Base-by-base conservation (phyloP, 257 asterid species). In the Jasminum sambac region DNA sequence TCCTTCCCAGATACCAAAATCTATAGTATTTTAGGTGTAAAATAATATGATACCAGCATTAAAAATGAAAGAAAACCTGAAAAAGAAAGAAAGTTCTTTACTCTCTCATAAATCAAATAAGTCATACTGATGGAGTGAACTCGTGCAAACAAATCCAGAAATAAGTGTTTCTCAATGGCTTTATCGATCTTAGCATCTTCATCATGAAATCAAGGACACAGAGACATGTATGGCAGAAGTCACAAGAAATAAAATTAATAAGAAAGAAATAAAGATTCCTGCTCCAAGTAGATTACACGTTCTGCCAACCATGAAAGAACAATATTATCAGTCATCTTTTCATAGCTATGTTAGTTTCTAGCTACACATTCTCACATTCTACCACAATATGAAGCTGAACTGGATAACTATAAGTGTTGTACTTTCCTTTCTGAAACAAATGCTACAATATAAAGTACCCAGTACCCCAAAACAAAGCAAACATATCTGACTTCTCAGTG, bases 1-100 rank as follows among this genome's bases (percentile, higher is more conserved):
- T 90, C 97, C 73, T 84, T 85, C 57, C 92, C 97, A 84, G 91
- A 76, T 64, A 88, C 74, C 74, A 90, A 80, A 74, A 90, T 94
- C 97, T 90, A 67, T 58, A 76, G 74, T 11, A 42, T 80, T 55
- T n/a, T n/a, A n/a, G 37, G 36, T 46, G 62, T 40, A 64, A 63
- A 55, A 21, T 12, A 16, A 12, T 64, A 36, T 39, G 12, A 30
- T 30, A 5, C 21, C 58, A 46, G 69, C 52, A 57, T 25, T 23
- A 25, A 34, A 17, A 66, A 67, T n/a, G 62, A n/a, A 61, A 21
- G 11, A 25, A 24, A 68, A 40, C 57, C n/a, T 66, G 17, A 48
- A 24, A 39, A 16, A 11, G 66, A 44, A 57, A 39, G 25, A 21
- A 52, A 72, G 41, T 63, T 48, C n/a, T 2, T 17, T 50, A 8